These are phyloP conservation scores for Hypoxylon trugodes DNA, from an alignment of 495 filamentous ascomycete genomes.

Conservation along the genomic window DNA sequence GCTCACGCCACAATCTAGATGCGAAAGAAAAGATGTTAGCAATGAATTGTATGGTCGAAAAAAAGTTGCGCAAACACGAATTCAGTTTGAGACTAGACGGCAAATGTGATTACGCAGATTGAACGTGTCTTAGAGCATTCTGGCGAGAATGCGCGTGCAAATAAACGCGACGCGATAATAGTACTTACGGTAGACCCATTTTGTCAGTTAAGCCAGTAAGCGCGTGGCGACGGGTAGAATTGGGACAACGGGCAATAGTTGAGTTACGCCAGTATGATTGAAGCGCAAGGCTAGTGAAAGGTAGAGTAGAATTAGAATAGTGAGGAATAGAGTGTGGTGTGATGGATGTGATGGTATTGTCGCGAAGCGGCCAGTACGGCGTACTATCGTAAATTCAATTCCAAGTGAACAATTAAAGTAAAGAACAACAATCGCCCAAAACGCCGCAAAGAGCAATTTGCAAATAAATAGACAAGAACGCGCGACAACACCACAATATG, in stretches of 20 bases:
- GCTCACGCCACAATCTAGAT: conserved; percentile 62
- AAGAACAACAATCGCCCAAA: no score
- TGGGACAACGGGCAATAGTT: neutral
- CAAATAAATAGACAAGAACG: no score
- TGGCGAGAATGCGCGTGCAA: neutral
- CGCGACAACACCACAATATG: no score
- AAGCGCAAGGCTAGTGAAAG: neutral
- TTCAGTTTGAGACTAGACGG: neutral
- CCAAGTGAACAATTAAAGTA: no score
- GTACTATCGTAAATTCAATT: no score
- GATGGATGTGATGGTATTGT: neutral
- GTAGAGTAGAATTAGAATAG: neutral
- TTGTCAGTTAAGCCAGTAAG: conserved; percentile 35
- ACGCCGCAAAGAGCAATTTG: no score
- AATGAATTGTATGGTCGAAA: neutral
- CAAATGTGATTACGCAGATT: neutral
- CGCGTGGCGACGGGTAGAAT: conserved; percentile 12
- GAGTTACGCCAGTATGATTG: neutral
- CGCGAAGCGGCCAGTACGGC: neutral
- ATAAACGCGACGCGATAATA: conserved; percentile 35
- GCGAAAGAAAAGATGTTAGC: conserved; percentile 11
- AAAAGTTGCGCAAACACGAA: neutral
- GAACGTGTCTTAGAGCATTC: neutral
- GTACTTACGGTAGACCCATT: conserved; percentile 86
- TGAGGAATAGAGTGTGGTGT: neutral